Conservation (phyloP, 1,284 basidiomycete species). For the Ganoderma lucidum region DNA sequence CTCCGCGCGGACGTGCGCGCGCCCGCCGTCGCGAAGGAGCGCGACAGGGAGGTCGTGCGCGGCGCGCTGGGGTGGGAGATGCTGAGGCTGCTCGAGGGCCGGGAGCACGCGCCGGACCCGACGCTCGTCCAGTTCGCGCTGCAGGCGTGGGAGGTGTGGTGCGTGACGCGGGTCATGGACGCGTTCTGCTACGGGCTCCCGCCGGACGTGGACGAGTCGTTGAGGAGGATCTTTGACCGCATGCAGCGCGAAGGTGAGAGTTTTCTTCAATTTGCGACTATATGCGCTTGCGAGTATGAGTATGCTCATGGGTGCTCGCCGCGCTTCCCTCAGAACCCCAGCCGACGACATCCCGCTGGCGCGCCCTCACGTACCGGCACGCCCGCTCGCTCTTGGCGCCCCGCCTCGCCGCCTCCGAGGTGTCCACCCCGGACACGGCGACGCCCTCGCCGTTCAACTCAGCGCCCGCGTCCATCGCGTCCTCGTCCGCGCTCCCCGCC, state of each 20-base stretch:
- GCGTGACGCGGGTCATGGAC: no score
- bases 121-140: no score
- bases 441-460: slow-evolving; percentile 37
- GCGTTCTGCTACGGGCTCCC: no score
- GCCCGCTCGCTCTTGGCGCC: slow-evolving; percentile 39
- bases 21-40: no score
- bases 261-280: not conserved
- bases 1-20: no score
- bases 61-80: no score
- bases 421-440: slow-evolving; percentile 29
- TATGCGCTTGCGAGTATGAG: no score
- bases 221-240: slow-evolving; percentile 48
- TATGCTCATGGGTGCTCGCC: slow-evolving; percentile 8
- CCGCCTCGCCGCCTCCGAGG: slow-evolving; percentile 23
- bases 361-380: slow-evolving; percentile 45
- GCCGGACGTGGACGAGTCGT: no score
- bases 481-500: slow-evolving; percentile 27
- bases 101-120: no score
- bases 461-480: slow-evolving; percentile 30
- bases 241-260: slow-evolving; percentile 46
- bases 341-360: slow-evolving; percentile 48
- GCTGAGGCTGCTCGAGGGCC: no score
- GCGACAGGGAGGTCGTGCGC: no score
- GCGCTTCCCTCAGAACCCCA: slow-evolving; percentile 44
- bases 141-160: no score